Conservation (phyloP, 306 rosid species). For the Casuarina equisetifolia region DNA sequence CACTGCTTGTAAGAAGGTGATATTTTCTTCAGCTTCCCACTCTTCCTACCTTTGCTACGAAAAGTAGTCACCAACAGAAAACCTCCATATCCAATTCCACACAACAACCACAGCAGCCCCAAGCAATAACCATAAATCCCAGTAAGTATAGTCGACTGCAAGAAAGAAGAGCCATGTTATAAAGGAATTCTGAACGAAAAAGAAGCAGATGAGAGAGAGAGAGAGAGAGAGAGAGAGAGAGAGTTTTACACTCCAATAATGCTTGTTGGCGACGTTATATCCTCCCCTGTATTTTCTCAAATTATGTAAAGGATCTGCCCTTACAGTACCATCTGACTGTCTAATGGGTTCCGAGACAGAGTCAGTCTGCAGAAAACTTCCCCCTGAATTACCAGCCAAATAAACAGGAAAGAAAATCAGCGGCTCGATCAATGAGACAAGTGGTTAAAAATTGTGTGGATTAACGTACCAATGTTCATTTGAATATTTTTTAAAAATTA, state of each 20-base stretch:
- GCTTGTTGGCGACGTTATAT: conserved; percentile 61
- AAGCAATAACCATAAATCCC: conserved; percentile 68
- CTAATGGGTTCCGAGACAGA: conserved; percentile 29
- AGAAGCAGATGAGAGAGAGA: not conserved
- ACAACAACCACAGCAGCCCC: conserved; percentile 60
- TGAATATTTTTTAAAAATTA: too few species aligned
- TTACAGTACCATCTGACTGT: conserved; percentile 41
- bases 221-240: conserved; percentile 20
- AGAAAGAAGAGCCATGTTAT: conserved; percentile 13
- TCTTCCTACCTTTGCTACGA: conserved; percentile 36
- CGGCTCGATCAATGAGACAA: not conserved
- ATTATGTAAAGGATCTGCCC: conserved; percentile 59
- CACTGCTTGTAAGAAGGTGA: conserved; percentile 26
- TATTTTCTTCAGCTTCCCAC: conserved; percentile 23
- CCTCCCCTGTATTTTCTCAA: conserved; percentile 72
- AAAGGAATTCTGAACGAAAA: conserved; percentile 7
- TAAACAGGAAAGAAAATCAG: not conserved
- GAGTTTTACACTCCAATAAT: conserved; percentile 74
- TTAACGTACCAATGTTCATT: too few species aligned
- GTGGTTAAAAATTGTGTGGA: too few species aligned
- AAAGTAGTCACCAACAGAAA: conserved; percentile 23
- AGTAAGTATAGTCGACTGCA: conserved; percentile 70
- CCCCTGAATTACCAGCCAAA: conserved; percentile 15
- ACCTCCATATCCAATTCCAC: conserved; percentile 59
- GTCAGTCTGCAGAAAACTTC: conserved; percentile 30